Base-by-base conservation (phyloP, 1,139 yeast genomes). In the Geotrichum klebahnii region DNA sequence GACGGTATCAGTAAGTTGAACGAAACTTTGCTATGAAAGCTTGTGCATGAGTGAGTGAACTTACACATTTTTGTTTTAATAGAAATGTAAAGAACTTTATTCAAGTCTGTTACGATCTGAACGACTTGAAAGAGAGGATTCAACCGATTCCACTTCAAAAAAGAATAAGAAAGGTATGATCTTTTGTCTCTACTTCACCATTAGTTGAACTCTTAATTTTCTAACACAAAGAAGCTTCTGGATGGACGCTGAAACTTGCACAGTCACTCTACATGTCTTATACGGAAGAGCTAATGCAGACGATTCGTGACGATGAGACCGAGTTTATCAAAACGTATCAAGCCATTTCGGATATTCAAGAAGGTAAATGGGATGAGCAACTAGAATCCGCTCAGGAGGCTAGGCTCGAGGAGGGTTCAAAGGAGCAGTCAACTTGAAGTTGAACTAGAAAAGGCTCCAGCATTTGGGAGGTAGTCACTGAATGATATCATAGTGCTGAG, bases 241-340 rank as follows among this genome's bases (percentile, higher is more conserved):
- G 36, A 19, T 35, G 51, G 50, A 26, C 48, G 8, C 35, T 64
- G 39, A 58, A 55, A 33, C 54, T 68, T 38, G 68, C 71, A 1
- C 63, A 64, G 50, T 39, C 53, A 1, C 53, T 66, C 29, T 68
- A 68, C 54, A 52, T 56, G 47, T 55, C 57, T 32, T 67, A 66
- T 53, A 55, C 62, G 9, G 64, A 59, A 19, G 60, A 60, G 51
- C 52, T 68, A 38, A 39, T 57, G 24, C 45, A 51, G 23, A 50
- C 55, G 19, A 59, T 66, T 17, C 55, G 58, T n/a, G 43, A 52
- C 8, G 69, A 65, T 48, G 64, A 62, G 47, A 53, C 24, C 16
- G 65, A 61, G 46, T 66, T 66, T 46, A 47, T 52, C 19, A 42
- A 46, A 20, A 53, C 55, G 6, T 61, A 53, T 43, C 54, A 56